Evolutionary conservation across 78 protist genomes (phyloP).

Genomic region (Dictyostelium capitatum): DNA sequence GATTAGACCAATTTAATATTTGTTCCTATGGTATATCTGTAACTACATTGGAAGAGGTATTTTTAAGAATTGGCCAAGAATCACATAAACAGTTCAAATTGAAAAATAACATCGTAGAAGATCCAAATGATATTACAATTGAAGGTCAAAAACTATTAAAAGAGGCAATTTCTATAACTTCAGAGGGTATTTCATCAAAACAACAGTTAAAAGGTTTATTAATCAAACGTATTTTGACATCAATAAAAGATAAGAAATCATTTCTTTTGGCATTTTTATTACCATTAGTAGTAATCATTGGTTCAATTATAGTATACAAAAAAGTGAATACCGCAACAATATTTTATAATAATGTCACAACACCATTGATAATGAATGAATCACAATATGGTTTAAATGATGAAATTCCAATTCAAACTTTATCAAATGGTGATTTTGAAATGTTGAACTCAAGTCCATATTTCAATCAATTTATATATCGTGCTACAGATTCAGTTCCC

Average conservation of each 20-base stretch:
- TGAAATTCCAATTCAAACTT: background rate
- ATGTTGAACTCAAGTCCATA: background rate
- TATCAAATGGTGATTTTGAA: background rate
- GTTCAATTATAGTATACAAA: slow-evolving; percentile 55
- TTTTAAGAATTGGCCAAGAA: slow-evolving; percentile 42
- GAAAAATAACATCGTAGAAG: background rate
- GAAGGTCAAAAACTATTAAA: background rate
- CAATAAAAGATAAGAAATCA: slow-evolving; percentile 20
- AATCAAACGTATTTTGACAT: slow-evolving; percentile 37
- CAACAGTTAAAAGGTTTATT: slow-evolving; percentile 61
- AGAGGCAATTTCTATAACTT: background rate
- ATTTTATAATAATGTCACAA: slow-evolving; percentile 1
- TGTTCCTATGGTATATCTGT: slow-evolving; percentile 45
- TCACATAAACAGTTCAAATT: background rate
- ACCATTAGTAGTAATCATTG: slow-evolving; percentile 32
- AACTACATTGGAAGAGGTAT: slow-evolving; percentile 51
- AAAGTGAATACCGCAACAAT: background rate
- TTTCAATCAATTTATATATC: background rate
- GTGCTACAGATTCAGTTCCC: background rate
- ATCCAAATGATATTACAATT: background rate
- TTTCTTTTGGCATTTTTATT: slow-evolving; percentile 12
- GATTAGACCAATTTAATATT: background rate
- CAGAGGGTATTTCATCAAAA: background rate
- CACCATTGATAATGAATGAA: background rate
- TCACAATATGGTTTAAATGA: background rate